Conservation (phyloP, 2,329 filamentous ascomycete species). For the Colletotrichum limetticola region DNA sequence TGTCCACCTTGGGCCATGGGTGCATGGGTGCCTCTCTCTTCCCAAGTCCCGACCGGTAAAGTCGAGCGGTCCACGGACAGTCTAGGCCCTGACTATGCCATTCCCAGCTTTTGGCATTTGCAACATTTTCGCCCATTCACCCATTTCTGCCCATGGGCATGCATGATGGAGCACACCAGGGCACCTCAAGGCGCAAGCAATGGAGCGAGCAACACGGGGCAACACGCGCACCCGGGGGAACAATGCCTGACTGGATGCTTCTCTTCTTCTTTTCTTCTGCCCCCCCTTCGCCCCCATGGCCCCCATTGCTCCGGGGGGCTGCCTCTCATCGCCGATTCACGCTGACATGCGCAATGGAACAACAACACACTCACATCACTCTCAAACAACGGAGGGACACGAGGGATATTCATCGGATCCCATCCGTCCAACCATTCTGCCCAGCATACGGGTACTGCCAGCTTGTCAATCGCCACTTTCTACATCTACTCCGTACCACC, state of each 20-base stretch:
- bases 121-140: not conserved
- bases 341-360: not conserved
- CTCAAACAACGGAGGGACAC: constrained; percentile 12
- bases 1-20: not conserved
- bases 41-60: constrained; percentile 23
- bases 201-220: not conserved
- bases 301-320: no score
- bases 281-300: not conserved
- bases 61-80: constrained; percentile 15
- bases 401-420: not conserved
- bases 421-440: not conserved
- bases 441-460: not conserved
- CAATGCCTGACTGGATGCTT: not conserved
- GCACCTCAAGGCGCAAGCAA: not conserved
- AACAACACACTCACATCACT: not conserved
- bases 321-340: not conserved
- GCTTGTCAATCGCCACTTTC: not conserved
- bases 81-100: constrained; percentile 26
- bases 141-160: not conserved
- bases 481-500: no score
- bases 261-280: not conserved
- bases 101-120: constrained; percentile 6
- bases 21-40: not conserved
- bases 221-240: not conserved
- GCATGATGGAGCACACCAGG: not conserved